Evolutionary conservation across 164 flowering plant species (phyloP).

Genomic region (Cinnamomum chago): DNA sequence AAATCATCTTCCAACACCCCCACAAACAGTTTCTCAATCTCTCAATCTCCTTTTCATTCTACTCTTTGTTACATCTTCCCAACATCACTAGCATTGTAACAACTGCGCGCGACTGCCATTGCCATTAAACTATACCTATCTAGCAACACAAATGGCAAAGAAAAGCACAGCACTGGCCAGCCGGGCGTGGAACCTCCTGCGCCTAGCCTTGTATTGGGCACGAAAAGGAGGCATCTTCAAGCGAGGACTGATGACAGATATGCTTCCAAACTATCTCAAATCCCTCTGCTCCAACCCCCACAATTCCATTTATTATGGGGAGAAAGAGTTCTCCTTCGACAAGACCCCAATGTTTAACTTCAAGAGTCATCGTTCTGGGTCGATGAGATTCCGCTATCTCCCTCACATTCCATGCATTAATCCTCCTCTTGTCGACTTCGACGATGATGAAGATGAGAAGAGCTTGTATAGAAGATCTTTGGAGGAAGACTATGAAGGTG

Average conservation of each 20-base stretch:
- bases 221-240: slow-evolving; percentile 66
- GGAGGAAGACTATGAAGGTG: slow-evolving; percentile 21
- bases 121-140: neutral
- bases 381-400: slow-evolving; percentile 48
- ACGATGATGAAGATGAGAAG: slow-evolving; percentile 13
- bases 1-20: neutral
- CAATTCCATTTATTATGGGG: slow-evolving; percentile 37
- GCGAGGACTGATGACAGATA: slow-evolving; percentile 40
- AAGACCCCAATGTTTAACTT: slow-evolving; percentile 61
- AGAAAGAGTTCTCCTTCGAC: slow-evolving; percentile 78
- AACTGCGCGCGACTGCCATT: neutral
- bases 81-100: neutral
- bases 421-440: slow-evolving; percentile 48
- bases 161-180: slow-evolving; percentile 21
- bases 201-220: slow-evolving; percentile 66
- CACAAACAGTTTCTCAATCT: neutral
- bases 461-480: neutral
- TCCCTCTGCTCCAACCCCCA: slow-evolving; percentile 22
- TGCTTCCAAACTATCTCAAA: slow-evolving; percentile 42
- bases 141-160: slow-evolving; percentile 24
- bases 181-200: slow-evolving; percentile 65
- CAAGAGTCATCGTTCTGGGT: slow-evolving; percentile 50
- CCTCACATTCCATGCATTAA: slow-evolving; percentile 60
- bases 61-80: neutral
- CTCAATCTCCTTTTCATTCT: neutral